phyloP scores from a whole-genome alignment of 306 rosid genomes.

The Carpinus viminea region DNA sequence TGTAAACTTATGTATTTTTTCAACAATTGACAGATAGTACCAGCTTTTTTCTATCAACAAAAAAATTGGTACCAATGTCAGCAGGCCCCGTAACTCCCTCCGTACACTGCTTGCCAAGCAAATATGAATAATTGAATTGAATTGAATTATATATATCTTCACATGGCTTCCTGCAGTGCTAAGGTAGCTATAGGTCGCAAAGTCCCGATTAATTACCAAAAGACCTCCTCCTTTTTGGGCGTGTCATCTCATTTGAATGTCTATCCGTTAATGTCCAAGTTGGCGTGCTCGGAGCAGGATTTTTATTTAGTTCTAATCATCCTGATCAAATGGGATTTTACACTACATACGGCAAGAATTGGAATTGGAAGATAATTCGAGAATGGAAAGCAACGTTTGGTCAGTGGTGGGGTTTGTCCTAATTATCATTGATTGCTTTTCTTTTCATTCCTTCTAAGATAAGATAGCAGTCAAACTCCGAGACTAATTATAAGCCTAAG shows the following conservation, averaged over 20 bases:
- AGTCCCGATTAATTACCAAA: not conserved
- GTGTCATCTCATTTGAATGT: not conserved
- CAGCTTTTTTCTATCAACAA: too few species aligned
- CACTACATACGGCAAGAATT: not conserved
- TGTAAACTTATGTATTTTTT: too few species aligned
- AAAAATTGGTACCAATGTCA: not conserved
- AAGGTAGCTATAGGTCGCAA: too few species aligned
- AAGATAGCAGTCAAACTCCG: constrained; percentile 17
- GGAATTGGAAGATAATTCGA: not conserved
- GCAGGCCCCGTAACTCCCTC: not conserved
- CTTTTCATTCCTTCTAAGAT: not conserved
- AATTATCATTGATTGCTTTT: constrained; percentile 11
- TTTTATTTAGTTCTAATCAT: not conserved
- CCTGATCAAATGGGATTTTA: not conserved
- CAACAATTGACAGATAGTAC: not conserved
- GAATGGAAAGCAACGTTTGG: not conserved
- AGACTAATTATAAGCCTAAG: not conserved
- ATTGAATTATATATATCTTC: not conserved
- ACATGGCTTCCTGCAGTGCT: not conserved
- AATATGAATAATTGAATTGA: not conserved
- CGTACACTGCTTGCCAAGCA: not conserved
- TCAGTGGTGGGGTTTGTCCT: constrained; percentile 37
- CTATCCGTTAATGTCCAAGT: too few species aligned
- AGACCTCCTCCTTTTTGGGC: not conserved
- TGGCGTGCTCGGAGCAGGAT: not conserved